Percentiles rank a stretch among this genome's conserved stretches.
Conservation (phyloP, 2,329 filamentous ascomycete genomes). For the Atkinsonella texensis region DNA sequence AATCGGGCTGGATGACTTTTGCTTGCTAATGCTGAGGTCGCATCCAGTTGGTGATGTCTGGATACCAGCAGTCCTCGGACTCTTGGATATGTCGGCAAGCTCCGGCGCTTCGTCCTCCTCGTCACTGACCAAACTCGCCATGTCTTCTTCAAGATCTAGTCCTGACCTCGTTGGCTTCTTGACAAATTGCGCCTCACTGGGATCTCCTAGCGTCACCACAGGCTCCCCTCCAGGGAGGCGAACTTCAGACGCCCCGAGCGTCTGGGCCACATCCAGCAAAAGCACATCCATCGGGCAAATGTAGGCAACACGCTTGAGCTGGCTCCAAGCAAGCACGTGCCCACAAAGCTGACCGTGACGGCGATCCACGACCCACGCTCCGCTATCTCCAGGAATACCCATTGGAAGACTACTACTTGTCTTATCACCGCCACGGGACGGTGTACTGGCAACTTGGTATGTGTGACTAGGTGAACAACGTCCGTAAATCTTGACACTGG, state of each 20-base stretch:
- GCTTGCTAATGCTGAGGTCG: conserved; percentile 8
- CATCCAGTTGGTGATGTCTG: background rate
- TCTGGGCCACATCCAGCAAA: conserved; percentile 72
- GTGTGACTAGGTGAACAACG: conserved; percentile 68
- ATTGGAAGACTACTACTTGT: conserved; percentile 25
- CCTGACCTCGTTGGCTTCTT: background rate
- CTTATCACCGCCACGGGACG: conserved; percentile 9
- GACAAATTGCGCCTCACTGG: background rate
- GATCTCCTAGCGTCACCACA: conserved; percentile 20
- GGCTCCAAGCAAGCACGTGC: conserved; percentile 81
- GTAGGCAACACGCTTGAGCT: conserved; percentile 70
- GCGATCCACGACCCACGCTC: conserved; percentile 84
- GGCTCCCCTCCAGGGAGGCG: conserved; percentile 51
- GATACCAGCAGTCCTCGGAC: background rate
- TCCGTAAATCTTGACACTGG: conserved; percentile 77
- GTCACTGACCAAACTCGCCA: conserved; percentile 18
- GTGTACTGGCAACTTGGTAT: conserved; percentile 42
- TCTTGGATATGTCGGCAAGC: conserved; percentile 5
- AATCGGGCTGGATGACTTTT: conserved; percentile 16
- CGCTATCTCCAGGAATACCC: conserved; percentile 76
- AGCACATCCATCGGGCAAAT: conserved; percentile 93
- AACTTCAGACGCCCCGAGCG: conserved; percentile 58
- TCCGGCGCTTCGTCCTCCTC: conserved; percentile 11
- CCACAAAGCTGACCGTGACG: conserved; percentile 70
- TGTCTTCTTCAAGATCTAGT: conserved; percentile 12